phyloP scores from a whole-genome alignment of 2,329 filamentous ascomycete species.

The Aspergillus pseudoglaucus region DNA sequence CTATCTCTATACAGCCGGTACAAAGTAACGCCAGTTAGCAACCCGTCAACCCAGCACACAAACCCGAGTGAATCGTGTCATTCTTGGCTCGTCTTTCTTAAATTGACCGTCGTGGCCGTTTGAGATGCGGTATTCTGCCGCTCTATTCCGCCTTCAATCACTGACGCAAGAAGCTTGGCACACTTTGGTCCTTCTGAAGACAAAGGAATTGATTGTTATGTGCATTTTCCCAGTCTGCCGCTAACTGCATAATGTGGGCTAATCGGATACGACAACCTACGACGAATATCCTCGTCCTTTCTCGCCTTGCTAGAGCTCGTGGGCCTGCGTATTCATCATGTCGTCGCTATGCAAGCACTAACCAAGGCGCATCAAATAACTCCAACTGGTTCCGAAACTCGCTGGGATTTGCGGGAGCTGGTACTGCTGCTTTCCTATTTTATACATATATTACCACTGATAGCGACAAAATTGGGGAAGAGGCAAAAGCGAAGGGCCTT shows the following conservation, averaged over 20 bases:
- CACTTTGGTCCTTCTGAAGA: constrained; percentile 12
- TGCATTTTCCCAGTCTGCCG: neutral
- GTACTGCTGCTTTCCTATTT: constrained; percentile 23
- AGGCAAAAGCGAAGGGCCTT: constrained; percentile 14
- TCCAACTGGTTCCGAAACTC: constrained; percentile 26
- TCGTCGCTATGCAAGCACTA: constrained; percentile 25
- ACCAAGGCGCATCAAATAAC: constrained; percentile 8
- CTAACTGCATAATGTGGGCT: constrained; percentile 20
- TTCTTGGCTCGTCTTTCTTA: neutral
- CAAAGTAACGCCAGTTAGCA: neutral
- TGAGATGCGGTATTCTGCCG: constrained; percentile 29
- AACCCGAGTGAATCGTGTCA: neutral
- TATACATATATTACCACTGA: constrained; percentile 25
- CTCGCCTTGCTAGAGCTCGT: constrained; percentile 15
- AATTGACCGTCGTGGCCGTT: constrained; percentile 15
- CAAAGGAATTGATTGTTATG: constrained; percentile 14
- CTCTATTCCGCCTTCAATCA: constrained; percentile 18
- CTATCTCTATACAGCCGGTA: neutral
- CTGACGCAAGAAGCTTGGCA: constrained; percentile 17
- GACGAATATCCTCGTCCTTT: constrained; percentile 14
- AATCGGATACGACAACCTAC: constrained; percentile 19
- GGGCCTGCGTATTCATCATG: constrained; percentile 16
- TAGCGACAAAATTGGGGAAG: constrained; percentile 11
- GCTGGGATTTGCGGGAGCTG: constrained; percentile 25
- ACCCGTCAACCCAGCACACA: neutral